phyloP scores from a whole-genome alignment of 495 filamentous ascomycete species.

The Darksidea phi region DNA sequence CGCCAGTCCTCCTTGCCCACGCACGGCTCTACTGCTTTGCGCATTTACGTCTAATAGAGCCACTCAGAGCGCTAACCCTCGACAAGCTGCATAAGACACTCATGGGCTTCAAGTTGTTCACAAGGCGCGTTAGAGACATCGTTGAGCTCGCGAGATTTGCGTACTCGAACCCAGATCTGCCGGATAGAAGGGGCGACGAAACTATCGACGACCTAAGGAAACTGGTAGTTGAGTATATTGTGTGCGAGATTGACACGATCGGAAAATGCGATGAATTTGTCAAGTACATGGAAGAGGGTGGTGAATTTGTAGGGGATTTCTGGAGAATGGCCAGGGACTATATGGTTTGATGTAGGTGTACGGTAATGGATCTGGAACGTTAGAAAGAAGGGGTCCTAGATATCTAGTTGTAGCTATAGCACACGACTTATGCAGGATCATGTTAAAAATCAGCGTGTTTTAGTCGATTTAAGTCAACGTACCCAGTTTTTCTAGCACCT shows the following conservation, averaged over 20 bases:
- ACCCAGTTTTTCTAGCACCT: no score
- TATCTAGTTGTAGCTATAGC: no score
- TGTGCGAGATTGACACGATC: slow-evolving; percentile 18
- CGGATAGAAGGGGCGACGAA: slow-evolving; percentile 5
- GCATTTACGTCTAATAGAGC: slow-evolving; percentile 15
- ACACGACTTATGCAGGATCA: no score
- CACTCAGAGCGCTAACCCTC: slow-evolving; percentile 30
- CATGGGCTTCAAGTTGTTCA: slow-evolving; percentile 25
- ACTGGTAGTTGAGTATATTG: slow-evolving; percentile 19
- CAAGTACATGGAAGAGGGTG: slow-evolving; percentile 21
- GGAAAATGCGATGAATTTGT: slow-evolving; percentile 7
- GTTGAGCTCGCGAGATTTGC: slow-evolving; percentile 32
- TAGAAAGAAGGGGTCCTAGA: no score
- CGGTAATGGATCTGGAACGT: no score
- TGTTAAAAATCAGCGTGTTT: no score
- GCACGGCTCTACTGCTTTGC: slow-evolving; percentile 36
- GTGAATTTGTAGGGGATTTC: slow-evolving; percentile 25
- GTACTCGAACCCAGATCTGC: slow-evolving; percentile 13
- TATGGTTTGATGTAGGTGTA: background rate
- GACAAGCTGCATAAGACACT: slow-evolving; percentile 39
- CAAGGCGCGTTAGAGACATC: slow-evolving; percentile 26
- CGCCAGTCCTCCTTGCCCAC: slow-evolving; percentile 33
- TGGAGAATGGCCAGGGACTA: slow-evolving; percentile 7
- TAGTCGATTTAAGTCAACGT: no score
- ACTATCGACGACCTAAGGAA: slow-evolving; percentile 14